Base-by-base conservation (phyloP, 441 rosid genomes). In the Breynia disticha region DNA sequence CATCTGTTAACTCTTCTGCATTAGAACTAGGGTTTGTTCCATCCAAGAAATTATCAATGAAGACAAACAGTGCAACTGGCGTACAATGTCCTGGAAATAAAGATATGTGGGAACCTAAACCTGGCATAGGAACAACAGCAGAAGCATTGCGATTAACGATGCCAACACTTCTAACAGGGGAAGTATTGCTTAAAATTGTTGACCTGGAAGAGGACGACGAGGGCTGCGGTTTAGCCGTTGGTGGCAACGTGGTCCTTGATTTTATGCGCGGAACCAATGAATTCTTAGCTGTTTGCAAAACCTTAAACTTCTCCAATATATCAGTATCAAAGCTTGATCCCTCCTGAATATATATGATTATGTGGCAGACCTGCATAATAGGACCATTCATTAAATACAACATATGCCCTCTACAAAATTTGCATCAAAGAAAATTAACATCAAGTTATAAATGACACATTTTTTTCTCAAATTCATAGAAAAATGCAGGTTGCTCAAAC, bases 341-440 rank as follows among this genome's bases (percentile, higher is more conserved):
- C 60, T 84, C 90, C 59, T 70, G 81, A 45, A 84, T 70, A 64
- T 77, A 78, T 51, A 87, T 53, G 52, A 87, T 64, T 52, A 82
- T 69, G 78, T 87, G 96, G 72, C 94, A 87, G 20, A 84, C 96
- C 96, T 87, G 94, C 88, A 82, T 62, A 70, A 75, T 66, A 41
- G 48, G 57, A 57, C 63, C 39, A 68, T 63, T 64, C 35, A 69
- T 61, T 50, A 61, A 70, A 64, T 47, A 56, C 38, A 61, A 42
- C 38, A 50, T 17, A 54, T 1, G 51, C 15, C 8, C 17, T 15
- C 43, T 48, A 39, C 15, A 10, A 9, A 4, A 54, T 32, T 43
- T 13, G 17, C 24, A 48, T 19, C 50, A 60, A 17, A 22, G 12
- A 24, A 5, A 22, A 39, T 39, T 14, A 39, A 9, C 43, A 39